Percentiles rank a stretch among this genome's conserved stretches.
These are phyloP conservation scores for Cylindrotheca fusiformis DNA, from an alignment of 108 stramenopile genomes.

Conservation along the genomic window DNA sequence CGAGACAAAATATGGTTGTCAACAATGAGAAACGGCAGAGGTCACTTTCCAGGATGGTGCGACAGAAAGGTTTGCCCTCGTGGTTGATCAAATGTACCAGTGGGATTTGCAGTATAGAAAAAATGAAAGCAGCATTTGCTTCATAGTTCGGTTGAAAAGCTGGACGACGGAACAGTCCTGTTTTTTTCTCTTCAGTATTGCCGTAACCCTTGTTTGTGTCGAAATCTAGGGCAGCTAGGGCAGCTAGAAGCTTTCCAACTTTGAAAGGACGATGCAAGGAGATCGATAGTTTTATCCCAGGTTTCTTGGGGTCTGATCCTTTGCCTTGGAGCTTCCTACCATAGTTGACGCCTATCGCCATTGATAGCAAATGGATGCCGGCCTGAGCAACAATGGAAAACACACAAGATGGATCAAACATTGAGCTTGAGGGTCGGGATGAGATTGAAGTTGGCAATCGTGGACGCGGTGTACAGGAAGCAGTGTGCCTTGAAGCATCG, in stretches of 20 bases:
- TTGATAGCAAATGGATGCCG: slow-evolving; percentile 41
- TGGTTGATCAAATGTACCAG: slow-evolving; percentile 54
- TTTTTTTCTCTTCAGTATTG: no score
- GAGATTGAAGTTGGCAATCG: slow-evolving; percentile 23
- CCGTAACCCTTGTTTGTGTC: no score
- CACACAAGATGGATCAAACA: slow-evolving; percentile 37
- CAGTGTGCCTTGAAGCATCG: slow-evolving; percentile 29
- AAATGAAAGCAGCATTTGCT: slow-evolving; percentile 57
- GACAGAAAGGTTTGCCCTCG: slow-evolving; percentile 49
- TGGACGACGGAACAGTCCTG: slow-evolving; percentile 31
- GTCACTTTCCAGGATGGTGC: slow-evolving; percentile 44
- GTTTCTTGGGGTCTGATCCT: slow-evolving; percentile 1
- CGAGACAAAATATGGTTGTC: slow-evolving; percentile 11
- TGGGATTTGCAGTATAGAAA: slow-evolving; percentile 60
- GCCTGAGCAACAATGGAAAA: slow-evolving; percentile 42
- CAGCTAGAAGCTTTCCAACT: slow-evolving; percentile 10
- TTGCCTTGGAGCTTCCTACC: slow-evolving; percentile 22
- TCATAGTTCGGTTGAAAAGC: slow-evolving; percentile 64
- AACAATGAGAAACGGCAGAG: slow-evolving; percentile 10
- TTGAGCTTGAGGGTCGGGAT: slow-evolving; percentile 40
- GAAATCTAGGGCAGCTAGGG: slow-evolving; percentile 1
- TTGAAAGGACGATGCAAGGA: not conserved
- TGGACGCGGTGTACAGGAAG: slow-evolving; percentile 52
- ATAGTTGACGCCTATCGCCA: slow-evolving; percentile 33
- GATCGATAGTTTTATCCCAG: not conserved